phyloP scores from a whole-genome alignment of 306 rosid species.

The Lotus japonicus region DNA sequence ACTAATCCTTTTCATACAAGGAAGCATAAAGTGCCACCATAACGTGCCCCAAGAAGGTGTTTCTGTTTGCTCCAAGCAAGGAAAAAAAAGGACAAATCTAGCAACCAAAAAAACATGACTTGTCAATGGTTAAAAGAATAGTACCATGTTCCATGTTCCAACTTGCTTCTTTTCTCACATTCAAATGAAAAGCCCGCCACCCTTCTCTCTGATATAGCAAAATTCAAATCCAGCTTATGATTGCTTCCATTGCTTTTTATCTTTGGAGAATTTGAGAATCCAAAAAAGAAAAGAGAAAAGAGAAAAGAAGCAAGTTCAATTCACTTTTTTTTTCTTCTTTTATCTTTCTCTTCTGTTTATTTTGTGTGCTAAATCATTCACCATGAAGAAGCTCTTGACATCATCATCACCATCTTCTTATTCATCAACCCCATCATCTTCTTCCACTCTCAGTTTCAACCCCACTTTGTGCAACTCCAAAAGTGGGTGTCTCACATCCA shows the following conservation, averaged over 20 bases:
- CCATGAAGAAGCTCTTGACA: constrained; percentile 43
- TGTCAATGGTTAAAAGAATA: constrained; percentile 36
- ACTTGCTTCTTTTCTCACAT: constrained; percentile 23
- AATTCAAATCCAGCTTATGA: constrained; percentile 35
- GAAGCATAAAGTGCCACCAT: constrained; percentile 8
- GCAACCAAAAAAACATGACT: constrained; percentile 31
- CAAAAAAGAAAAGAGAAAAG: background rate
- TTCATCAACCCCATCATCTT: constrained; percentile 42
- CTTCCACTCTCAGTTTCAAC: constrained; percentile 30
- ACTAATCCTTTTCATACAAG: background rate
- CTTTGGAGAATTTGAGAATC: constrained; percentile 25
- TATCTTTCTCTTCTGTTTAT: background rate
- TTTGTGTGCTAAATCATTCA: constrained; percentile 1
- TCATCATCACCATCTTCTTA: constrained; percentile 18
- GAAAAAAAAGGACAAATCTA: constrained; percentile 20
- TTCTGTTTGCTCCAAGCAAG: constrained; percentile 25
- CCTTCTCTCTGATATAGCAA: constrained; percentile 15
- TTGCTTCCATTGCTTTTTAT: constrained; percentile 8
- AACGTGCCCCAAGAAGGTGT: constrained; percentile 24
- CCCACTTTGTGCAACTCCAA: constrained; percentile 41
- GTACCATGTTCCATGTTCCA: background rate
- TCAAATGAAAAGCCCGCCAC: constrained; percentile 90
- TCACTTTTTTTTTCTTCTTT: background rate
- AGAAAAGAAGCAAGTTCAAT: constrained; percentile 1
- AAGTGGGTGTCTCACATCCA: constrained; percentile 53